Evolutionary conservation across 768 basidiomycete species (phyloP).

Genomic region (Fistulinella prunicolor): DNA sequence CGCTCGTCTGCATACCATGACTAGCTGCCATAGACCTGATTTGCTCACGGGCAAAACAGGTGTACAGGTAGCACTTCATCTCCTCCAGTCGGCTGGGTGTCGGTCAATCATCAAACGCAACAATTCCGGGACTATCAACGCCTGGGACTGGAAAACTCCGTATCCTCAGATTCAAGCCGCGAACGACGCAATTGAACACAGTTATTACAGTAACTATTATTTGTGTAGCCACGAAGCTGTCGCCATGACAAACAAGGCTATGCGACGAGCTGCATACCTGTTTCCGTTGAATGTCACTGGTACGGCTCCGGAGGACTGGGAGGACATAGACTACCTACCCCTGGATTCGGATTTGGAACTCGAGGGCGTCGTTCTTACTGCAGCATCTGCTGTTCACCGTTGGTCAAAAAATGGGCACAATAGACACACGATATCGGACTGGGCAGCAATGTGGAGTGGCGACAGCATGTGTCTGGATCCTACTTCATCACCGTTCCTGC

Average conservation of each 20-base stretch:
- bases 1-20: constrained; percentile 42
- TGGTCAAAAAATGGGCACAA: background rate
- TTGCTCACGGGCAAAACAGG: constrained; percentile 42
- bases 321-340: background rate
- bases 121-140: background rate
- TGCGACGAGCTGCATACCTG: background rate
- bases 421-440: background rate
- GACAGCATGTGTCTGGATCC: too few relatives aligned
- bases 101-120: constrained; percentile 38
- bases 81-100: constrained; percentile 20
- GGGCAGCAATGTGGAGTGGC: background rate
- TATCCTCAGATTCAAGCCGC: background rate
- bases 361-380: background rate
- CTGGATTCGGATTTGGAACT: background rate
- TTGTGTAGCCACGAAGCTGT: background rate
- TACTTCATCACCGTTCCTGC: background rate
- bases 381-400: constrained; percentile 1
- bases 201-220: background rate
- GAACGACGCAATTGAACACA: background rate
- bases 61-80: constrained; percentile 37
- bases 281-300: background rate
- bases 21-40: constrained; percentile 38
- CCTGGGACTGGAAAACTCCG: background rate
- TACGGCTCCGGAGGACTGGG: background rate
- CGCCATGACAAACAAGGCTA: background rate